Percentiles rank a stretch among this genome's conserved stretches.
phyloP scores from a whole-genome alignment of 2,329 filamentous ascomycete species.

The Dothideomycetes sp. region DNA sequence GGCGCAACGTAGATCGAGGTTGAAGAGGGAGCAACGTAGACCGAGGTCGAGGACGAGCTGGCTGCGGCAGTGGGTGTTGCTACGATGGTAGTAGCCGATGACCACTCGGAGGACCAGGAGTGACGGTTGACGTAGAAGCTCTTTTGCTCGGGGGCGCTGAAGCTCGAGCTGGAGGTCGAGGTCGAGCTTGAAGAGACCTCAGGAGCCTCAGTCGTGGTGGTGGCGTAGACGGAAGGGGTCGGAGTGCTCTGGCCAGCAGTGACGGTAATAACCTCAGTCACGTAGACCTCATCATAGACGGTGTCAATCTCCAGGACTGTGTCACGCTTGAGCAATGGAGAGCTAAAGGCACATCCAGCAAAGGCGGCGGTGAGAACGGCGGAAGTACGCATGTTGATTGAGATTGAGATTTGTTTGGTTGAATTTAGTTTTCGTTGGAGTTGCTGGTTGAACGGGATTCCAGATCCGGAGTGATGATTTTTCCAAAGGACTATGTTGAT shows the following conservation, averaged over 20 bases:
- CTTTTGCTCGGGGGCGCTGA: too few relatives aligned
- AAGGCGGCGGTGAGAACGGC: slow-evolving; percentile 23
- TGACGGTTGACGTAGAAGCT: slow-evolving; percentile 1
- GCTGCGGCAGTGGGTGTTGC: neutral
- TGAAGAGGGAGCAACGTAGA: slow-evolving; percentile 4
- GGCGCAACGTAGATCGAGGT: slow-evolving; percentile 1
- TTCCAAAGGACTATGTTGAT: neutral
- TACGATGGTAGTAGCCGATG: neutral
- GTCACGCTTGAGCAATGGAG: slow-evolving; percentile 18
- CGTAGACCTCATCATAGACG: slow-evolving; percentile 19
- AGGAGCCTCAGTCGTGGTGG: slow-evolving; percentile 8
- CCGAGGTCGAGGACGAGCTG: neutral
- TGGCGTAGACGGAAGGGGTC: slow-evolving; percentile 11
- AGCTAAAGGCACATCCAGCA: slow-evolving; percentile 23
- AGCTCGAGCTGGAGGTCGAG: too few relatives aligned
- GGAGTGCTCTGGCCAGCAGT: slow-evolving; percentile 16
- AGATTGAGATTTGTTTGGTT: slow-evolving; percentile 12
- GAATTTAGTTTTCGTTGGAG: slow-evolving; percentile 13
- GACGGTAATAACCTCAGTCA: slow-evolving; percentile 24
- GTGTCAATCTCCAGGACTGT: slow-evolving; percentile 15
- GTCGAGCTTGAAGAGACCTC: slow-evolving; percentile 13
- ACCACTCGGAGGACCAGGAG: too few relatives aligned
- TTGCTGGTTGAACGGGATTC: slow-evolving; percentile 12
- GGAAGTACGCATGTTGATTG: slow-evolving; percentile 24
- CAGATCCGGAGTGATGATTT: slow-evolving; percentile 11